Base-by-base conservation (phyloP, 768 basidiomycete species). In the Kwoniella heveanensis region DNA sequence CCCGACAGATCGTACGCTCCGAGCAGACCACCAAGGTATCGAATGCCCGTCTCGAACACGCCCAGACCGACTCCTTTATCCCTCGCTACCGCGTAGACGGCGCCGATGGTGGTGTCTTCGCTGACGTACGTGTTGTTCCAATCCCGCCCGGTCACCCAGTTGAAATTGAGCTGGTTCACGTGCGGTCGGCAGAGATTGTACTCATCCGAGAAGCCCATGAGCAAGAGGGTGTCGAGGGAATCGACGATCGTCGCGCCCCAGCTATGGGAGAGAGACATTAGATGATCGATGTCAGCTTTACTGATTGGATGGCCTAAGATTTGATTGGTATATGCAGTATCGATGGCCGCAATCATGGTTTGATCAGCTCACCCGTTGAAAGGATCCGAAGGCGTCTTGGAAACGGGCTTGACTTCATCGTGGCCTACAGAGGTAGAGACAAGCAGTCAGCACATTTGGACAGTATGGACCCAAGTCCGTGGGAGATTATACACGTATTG, bases 1-100 rank as follows among this genome's bases (percentile, higher is more conserved):
- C 79, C 79, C 2, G 80, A 80, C 15, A 82, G 69, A 59, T 83
- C 82, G 65, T 80, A 81, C 1, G 81, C 82, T 0, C 80, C 76
- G 2, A 82, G 58, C 15, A 83, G 52, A 13, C 81, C 81, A 19
- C 82, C 82, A 46, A 83, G 77, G 55, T 82, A 83, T 39, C 82
- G 75, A 54, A 83, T 83, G 4, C 76, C 78, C 7, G 81, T 82
- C 66, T 83, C 82, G 62, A 83, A 83, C 3, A 79, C 68, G 2
- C 77, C 67, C 21, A 82, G 25, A 5, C 62, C 65, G 21, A 69
- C 57, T 1, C 22, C 44, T 15, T 44, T 24, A 51, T 71, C 72
- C 6, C 71, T 55, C 5, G 22, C 29, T 1, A 69, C 12, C 1
- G 58, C 54, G 49, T 62, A 73, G 5, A 61, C 37, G 21, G 59